These are phyloP conservation scores for Talaromyces funiculosus DNA, from an alignment of 2,329 filamentous ascomycete species.

Conservation along the genomic window DNA sequence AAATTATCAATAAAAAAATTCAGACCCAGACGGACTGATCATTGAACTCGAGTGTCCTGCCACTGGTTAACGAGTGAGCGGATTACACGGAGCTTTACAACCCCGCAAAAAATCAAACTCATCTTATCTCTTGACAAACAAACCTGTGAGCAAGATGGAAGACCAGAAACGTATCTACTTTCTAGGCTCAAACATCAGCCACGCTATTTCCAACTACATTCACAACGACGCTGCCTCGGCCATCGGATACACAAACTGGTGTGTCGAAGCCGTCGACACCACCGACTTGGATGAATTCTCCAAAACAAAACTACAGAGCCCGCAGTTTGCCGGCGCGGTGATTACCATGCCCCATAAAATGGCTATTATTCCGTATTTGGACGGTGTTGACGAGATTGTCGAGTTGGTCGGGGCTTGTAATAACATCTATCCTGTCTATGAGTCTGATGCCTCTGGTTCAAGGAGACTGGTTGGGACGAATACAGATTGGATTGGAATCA, in stretches of 20 bases:
- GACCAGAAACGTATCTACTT: not conserved
- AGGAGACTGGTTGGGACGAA: not conserved
- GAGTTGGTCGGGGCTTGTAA: not conserved
- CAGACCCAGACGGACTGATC: too few species aligned
- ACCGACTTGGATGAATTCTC: not conserved
- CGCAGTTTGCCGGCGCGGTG: not conserved
- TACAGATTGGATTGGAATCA: not conserved
- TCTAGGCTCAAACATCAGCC: not conserved
- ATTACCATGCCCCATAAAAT: not conserved
- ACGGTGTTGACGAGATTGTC: not conserved
- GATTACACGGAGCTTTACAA: not conserved
- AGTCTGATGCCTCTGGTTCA: not conserved
- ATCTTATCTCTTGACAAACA: not conserved
- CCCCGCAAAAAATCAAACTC: not conserved
- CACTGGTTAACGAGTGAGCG: not conserved
- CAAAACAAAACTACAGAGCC: not conserved
- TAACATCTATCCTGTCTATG: not conserved
- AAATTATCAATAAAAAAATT: not conserved
- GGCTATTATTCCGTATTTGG: not conserved
- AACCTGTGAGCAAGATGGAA: not conserved
- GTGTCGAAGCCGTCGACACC: not conserved
- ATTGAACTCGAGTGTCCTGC: too few species aligned
- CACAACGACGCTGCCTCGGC: not conserved
- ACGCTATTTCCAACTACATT: not conserved
- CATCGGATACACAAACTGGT: not conserved